Percentiles rank a stretch among this genome's conserved stretches.
Conservation (phyloP, 306 rosid genomes). For the Gastrolobium villosum region DNA sequence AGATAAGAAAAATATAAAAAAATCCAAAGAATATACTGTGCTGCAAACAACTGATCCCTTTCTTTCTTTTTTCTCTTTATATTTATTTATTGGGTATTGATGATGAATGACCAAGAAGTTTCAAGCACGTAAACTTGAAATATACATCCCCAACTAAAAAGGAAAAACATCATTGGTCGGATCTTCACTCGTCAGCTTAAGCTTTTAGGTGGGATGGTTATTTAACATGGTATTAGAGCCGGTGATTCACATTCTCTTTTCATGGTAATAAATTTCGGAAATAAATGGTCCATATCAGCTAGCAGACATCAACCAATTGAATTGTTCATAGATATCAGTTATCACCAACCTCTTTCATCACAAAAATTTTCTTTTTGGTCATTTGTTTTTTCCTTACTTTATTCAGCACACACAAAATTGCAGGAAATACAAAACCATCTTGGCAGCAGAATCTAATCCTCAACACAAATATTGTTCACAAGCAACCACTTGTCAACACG, state of each 20-base stretch:
- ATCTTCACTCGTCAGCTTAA: too few species aligned
- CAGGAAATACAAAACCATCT: conserved; percentile 1
- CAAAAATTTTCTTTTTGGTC: neutral
- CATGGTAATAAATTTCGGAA: neutral
- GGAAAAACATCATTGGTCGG: too few species aligned
- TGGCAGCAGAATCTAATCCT: neutral
- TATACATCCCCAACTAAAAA: neutral
- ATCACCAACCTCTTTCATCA: conserved; percentile 5
- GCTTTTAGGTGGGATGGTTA: too few species aligned
- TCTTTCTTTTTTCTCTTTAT: too few species aligned
- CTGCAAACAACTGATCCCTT: neutral
- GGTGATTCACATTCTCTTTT: too few species aligned
- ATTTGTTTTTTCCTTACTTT: conserved; percentile 6
- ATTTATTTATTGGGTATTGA: neutral
- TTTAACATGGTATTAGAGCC: too few species aligned
- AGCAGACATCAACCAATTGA: conserved; percentile 5
- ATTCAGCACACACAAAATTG: neutral
- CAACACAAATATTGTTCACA: neutral
- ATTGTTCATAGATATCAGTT: neutral
- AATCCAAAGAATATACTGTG: neutral
- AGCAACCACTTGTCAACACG: conserved; percentile 38
- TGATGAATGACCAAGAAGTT: neutral
- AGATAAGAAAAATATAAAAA: neutral
- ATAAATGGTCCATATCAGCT: neutral
- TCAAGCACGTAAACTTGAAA: conserved; percentile 13